phyloP scores from a whole-genome alignment of 176 grass and related monocot species.

The Elymus sibiricus region DNA sequence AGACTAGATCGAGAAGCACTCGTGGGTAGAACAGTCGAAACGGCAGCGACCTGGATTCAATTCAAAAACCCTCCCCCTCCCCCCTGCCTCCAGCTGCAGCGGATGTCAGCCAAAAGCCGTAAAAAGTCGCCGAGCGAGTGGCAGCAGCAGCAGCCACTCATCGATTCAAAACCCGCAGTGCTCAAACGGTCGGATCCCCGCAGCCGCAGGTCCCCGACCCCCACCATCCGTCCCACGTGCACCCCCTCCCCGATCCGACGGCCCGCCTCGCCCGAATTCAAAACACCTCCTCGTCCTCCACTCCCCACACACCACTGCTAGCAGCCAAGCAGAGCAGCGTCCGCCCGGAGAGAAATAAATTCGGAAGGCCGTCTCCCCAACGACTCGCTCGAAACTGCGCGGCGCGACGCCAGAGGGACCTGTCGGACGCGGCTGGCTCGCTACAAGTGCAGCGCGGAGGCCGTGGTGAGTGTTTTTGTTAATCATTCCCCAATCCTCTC shows the following conservation, averaged over 20 bases:
- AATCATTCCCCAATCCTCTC: constrained; percentile 32
- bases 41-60: constrained; percentile 14
- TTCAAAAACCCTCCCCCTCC: constrained; percentile 1
- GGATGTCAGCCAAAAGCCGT: constrained; percentile 36
- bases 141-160: background rate
- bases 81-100: background rate
- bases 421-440: constrained; percentile 27
- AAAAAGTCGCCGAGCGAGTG: background rate
- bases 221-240: background rate
- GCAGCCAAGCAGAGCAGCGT: background rate
- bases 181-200: constrained; percentile 50
- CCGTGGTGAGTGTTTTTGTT: background rate
- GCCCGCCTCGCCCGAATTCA: constrained; percentile 36
- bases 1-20: background rate
- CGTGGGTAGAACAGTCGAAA: background rate
- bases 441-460: constrained; percentile 20
- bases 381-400: constrained; percentile 21
- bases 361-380: constrained; percentile 18
- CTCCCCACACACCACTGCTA: background rate
- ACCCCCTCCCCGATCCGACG: constrained; percentile 44
- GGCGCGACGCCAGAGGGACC: constrained; percentile 40
- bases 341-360: constrained; percentile 54
- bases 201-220: background rate
- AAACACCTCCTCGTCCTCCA: constrained; percentile 25
- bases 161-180: constrained; percentile 32